A percentile compares a stretch with the other conserved stretches of the same genome.
phyloP scores from a whole-genome alignment of 257 asterid genomes.

The Capsicum baccatum region DNA sequence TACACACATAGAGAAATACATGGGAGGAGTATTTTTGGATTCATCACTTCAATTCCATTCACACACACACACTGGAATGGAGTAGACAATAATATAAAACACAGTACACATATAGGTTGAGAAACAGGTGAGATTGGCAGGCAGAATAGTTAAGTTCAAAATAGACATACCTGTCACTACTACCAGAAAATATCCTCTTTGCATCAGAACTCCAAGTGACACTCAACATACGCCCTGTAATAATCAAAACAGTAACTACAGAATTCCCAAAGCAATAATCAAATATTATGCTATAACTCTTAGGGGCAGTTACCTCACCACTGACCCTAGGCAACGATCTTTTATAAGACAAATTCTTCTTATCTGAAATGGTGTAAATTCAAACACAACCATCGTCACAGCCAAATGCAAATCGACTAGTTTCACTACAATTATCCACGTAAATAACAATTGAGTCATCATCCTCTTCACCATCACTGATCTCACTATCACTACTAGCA shows the following conservation, averaged over 20 bases:
- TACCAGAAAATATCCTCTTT: too few species aligned
- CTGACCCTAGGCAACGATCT: slow-evolving; percentile 78
- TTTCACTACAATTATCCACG: slow-evolving; percentile 40
- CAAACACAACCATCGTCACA: slow-evolving; percentile 96
- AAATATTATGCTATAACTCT: neutral
- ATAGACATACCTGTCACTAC: too few species aligned
- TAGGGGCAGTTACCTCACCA: slow-evolving; percentile 69
- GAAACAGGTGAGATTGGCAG: too few species aligned
- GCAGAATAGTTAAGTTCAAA: too few species aligned
- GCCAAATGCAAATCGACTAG: slow-evolving; percentile 67
- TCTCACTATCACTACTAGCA: slow-evolving; percentile 52
- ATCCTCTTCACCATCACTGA: slow-evolving; percentile 55
- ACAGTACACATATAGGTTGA: too few species aligned
- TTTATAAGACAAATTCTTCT: slow-evolving; percentile 54
- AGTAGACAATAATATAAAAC: too few species aligned
- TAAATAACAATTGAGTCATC: slow-evolving; percentile 46
- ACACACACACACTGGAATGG: too few species aligned
- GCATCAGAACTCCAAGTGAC: slow-evolving; percentile 69
- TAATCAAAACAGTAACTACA: slow-evolving; percentile 27
- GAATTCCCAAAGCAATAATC: slow-evolving; percentile 6
- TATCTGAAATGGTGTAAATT: slow-evolving; percentile 51
- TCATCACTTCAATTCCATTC: too few species aligned
- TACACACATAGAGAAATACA: too few species aligned
- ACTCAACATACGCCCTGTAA: slow-evolving; percentile 70
- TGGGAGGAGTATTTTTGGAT: too few species aligned